Evolutionary conservation across 768 basidiomycete species (phyloP).

Genomic region (Agrocybe pediades): DNA sequence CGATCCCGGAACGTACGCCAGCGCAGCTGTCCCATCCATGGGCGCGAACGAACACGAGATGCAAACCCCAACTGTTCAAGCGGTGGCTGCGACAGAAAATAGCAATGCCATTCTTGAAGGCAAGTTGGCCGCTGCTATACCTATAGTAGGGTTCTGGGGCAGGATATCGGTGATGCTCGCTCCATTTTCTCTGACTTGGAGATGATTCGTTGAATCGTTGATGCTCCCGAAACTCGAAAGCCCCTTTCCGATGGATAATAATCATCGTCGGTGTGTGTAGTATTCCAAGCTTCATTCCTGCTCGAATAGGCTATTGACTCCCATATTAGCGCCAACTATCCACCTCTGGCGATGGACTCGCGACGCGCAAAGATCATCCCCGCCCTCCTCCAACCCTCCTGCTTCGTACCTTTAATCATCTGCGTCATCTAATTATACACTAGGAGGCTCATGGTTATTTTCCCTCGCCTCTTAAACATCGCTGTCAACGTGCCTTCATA

Average conservation of each 20-base stretch:
- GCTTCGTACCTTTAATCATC: no score
- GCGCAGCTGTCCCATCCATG: constrained; percentile 1
- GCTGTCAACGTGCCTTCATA: no score
- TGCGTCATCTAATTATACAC: no score
- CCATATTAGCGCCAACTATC: no score
- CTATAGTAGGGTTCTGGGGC: constrained; percentile 35
- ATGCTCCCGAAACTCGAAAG: background rate
- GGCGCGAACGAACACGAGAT: constrained; percentile 13
- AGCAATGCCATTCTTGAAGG: constrained; percentile 33
- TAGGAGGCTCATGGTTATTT: no score
- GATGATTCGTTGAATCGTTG: constrained; percentile 13
- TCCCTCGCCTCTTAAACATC: no score
- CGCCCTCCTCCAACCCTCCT: no score
- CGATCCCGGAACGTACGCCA: background rate
- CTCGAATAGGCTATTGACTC: no score
- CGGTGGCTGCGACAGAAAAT: constrained; percentile 27
- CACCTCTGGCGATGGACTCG: no score
- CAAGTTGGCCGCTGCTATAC: constrained; percentile 34
- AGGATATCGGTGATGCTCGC: constrained; percentile 34
- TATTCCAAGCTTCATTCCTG: no score
- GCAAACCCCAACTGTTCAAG: constrained; percentile 19
- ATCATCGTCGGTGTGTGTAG: background rate
- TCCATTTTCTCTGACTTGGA: constrained; percentile 36
- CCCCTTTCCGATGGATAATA: background rate
- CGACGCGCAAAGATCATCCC: no score